These are phyloP conservation scores for Gymnopilus dilepis DNA, from an alignment of 768 basidiomycete genomes.

Conservation along the genomic window DNA sequence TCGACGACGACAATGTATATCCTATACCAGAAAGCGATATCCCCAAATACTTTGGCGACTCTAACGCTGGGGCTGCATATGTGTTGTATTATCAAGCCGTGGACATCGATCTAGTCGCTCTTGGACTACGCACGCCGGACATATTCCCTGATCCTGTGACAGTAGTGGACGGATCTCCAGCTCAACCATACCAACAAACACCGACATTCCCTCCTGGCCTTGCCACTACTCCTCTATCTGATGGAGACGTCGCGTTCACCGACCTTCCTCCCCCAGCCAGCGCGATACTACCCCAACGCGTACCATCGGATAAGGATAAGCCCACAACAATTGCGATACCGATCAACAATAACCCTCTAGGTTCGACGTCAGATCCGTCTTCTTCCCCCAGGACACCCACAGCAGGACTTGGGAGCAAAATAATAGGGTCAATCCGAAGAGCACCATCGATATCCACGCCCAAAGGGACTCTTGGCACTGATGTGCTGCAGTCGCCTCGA, in stretches of 20 bases:
- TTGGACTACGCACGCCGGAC: constrained; percentile 62
- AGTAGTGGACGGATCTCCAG: constrained; percentile 22
- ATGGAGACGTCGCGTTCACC: constrained; percentile 33
- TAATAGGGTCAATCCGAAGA: constrained; percentile 39
- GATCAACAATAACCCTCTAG: constrained; percentile 9
- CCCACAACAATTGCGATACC: constrained; percentile 13
- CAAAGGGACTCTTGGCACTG: constrained; percentile 26
- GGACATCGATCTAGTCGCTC: constrained; percentile 75
- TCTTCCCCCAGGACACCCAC: constrained; percentile 29
- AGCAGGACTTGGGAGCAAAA: constrained; percentile 27
- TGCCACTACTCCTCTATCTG: constrained; percentile 14
- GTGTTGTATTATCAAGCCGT: constrained; percentile 96
- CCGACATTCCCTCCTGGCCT: constrained; percentile 38
- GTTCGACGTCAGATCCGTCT: constrained; percentile 10
- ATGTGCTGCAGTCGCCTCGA: constrained; percentile 34
- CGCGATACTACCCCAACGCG: background rate
- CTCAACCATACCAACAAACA: constrained; percentile 25
- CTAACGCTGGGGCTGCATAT: constrained; percentile 86
- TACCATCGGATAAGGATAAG: constrained; percentile 14
- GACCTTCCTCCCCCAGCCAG: constrained; percentile 28
- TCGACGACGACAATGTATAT: constrained; percentile 94
- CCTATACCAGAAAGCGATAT: constrained; percentile 90
- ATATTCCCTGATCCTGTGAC: constrained; percentile 26
- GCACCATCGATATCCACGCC: constrained; percentile 38
- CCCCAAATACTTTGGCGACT: constrained; percentile 93